A percentile compares a stretch with the other conserved stretches of the same genome.
These are phyloP conservation scores for Sarocladium kiliense DNA, from an alignment of 2,329 filamentous ascomycete genomes.

Conservation along the genomic window DNA sequence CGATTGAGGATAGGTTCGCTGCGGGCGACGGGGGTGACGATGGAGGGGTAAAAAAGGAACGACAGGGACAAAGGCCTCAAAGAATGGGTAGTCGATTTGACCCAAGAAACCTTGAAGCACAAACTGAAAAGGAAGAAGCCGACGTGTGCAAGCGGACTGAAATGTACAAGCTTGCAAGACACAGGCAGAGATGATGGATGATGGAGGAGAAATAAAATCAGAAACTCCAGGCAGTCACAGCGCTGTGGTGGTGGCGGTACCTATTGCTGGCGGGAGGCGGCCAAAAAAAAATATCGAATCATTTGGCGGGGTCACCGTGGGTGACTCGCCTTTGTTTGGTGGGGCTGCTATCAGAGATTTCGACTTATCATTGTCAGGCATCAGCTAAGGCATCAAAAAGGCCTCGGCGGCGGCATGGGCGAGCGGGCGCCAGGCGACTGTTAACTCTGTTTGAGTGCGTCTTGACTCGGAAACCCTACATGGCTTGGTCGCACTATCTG, in stretches of 20 bases:
- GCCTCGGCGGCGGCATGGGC: not conserved
- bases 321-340: slow-evolving; percentile 4
- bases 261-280: slow-evolving; percentile 1
- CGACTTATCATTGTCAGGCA: slow-evolving; percentile 9
- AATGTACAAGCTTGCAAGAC: slow-evolving; percentile 4
- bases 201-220: slow-evolving; percentile 9
- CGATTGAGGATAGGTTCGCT: not conserved
- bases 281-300: slow-evolving; percentile 10
- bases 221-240: slow-evolving; percentile 8
- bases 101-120: slow-evolving; percentile 1
- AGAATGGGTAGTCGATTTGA: not conserved
- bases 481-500: too few species aligned
- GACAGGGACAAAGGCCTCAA: slow-evolving; percentile 3
- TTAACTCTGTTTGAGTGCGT: not conserved
- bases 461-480: not conserved
- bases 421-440: not conserved
- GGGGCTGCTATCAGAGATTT: slow-evolving; percentile 9
- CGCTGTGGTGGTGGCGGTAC: not conserved
- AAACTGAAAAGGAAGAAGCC: not conserved
- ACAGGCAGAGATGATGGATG: not conserved
- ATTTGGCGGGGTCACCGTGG: slow-evolving; percentile 5
- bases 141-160: not conserved
- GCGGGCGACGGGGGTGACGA: not conserved
- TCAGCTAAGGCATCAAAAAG: slow-evolving; percentile 10
- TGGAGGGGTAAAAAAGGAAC: slow-evolving; percentile 10